Evolutionary conservation across 345 rosid genomes (phyloP).

Genomic region (Eucalyptus albens): DNA sequence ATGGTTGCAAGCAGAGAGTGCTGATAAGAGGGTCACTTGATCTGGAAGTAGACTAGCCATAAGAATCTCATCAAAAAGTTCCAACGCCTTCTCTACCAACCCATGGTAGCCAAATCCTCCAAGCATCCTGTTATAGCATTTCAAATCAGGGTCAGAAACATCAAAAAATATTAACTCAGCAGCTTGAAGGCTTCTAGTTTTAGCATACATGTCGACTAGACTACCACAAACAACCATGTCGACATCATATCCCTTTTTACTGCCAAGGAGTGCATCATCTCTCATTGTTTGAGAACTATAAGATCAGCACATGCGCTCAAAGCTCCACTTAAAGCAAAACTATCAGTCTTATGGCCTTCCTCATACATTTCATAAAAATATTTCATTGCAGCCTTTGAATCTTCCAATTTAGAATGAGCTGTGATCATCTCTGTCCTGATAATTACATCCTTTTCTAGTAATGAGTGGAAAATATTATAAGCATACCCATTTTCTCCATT

Average conservation of each 20-base stretch:
- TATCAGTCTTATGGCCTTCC: conserved; percentile 36
- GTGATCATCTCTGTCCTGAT: conserved; percentile 91
- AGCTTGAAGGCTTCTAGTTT: conserved; percentile 41
- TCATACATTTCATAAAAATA: conserved; percentile 37
- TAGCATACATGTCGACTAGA: conserved; percentile 72
- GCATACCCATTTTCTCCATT: conserved; percentile 49
- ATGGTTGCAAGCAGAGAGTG: conserved; percentile 72
- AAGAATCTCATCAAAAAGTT: conserved; percentile 28
- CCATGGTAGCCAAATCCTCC: conserved; percentile 72
- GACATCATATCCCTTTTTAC: conserved; percentile 34
- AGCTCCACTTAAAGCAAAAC: conserved; percentile 63
- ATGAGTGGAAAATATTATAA: conserved; percentile 21
- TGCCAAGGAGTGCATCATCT: conserved; percentile 52
- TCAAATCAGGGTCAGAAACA: conserved; percentile 48
- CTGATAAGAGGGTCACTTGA: conserved; percentile 58
- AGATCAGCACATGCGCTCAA: conserved; percentile 73
- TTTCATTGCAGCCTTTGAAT: conserved; percentile 37
- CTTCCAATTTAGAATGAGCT: conserved; percentile 56
- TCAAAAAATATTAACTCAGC: conserved; percentile 40
- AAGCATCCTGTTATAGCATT: conserved; percentile 81
- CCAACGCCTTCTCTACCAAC: conserved; percentile 45
- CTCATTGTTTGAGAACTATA: conserved; percentile 58
- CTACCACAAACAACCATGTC: conserved; percentile 63
- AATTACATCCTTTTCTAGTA: conserved; percentile 48
- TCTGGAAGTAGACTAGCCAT: conserved; percentile 31